A percentile compares a stretch with the other conserved stretches of the same genome.
These are phyloP conservation scores for Calocybe gambosa DNA, from an alignment of 1,284 basidiomycete genomes.

Conservation along the genomic window DNA sequence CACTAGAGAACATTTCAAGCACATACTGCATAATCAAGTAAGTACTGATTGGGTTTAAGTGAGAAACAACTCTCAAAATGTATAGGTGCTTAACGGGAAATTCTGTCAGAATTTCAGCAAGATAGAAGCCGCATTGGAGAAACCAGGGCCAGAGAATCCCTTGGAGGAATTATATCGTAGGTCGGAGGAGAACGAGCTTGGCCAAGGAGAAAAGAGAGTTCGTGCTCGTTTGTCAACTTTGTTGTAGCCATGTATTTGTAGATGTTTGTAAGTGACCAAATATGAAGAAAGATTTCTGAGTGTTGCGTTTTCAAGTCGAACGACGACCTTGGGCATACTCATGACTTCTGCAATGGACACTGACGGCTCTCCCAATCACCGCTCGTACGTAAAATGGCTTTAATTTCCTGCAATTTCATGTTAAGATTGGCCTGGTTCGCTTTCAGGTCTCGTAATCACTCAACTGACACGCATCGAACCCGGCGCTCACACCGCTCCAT, in stretches of 20 bases:
- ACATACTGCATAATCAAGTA: slow-evolving; percentile 55
- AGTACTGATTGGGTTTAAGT: slow-evolving; percentile 3
- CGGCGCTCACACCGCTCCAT: slow-evolving; percentile 64
- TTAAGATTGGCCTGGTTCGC: neutral
- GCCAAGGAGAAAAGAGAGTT: slow-evolving; percentile 55
- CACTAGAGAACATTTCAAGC: slow-evolving; percentile 46
- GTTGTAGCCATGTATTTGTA: slow-evolving; percentile 5
- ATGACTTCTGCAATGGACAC: slow-evolving; percentile 53
- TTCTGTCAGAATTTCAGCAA: slow-evolving; percentile 51
- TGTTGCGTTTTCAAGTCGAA: slow-evolving; percentile 6
- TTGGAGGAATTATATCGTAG: slow-evolving; percentile 47
- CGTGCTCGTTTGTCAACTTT: slow-evolving; percentile 41
- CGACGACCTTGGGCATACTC: neutral
- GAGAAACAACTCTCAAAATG: neutral
- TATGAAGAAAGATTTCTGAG: slow-evolving; percentile 16
- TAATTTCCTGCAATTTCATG: neutral
- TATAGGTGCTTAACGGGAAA: slow-evolving; percentile 52
- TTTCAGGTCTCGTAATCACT: slow-evolving; percentile 58
- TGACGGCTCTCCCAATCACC: slow-evolving; percentile 57
- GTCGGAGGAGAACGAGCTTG: slow-evolving; percentile 46
- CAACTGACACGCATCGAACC: slow-evolving; percentile 66
- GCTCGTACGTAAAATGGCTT: slow-evolving; percentile 45
- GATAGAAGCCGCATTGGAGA: slow-evolving; percentile 55
- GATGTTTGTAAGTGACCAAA: slow-evolving; percentile 12
- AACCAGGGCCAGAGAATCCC: slow-evolving; percentile 50